Evolutionary conservation across 2,329 filamentous ascomycete species (phyloP), one percentile per base, ranked within the genome.

Genomic region (Scytalidium sp.): DNA sequence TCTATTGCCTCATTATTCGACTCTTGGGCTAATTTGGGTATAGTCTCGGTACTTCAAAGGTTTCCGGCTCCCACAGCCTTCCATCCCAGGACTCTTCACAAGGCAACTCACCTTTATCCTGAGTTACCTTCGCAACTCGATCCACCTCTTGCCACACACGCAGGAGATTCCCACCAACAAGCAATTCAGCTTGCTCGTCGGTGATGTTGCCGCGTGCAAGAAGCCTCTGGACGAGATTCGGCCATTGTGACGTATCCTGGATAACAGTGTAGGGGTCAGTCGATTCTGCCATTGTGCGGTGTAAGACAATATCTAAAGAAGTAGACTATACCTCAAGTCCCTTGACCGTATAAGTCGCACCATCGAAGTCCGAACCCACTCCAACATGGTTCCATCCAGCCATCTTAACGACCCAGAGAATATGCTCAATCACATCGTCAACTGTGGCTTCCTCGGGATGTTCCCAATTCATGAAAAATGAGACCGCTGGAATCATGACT

Each of bases 371-470:
- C 19, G 78, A 81, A 0, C 83, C 84, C 9, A 88, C 65, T 0
- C 84, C 84, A 11, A 87, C 81, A 61, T 85, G 74, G 45, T 83
- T 78, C 57, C 82, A 86, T 1, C 84, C 84, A 45, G 85, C 80
- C 20, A 79, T 65, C 32, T 80, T 69, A 3, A 80, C 84, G 52
- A 87, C 80, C 57, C 87, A 72, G 55, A 74, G 70, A 52, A 87
- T 82, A 57, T 88, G 84, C 50, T 80, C 72, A 0, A 78, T 82
- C 2, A 87, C 82, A 45, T 82, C 78, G 21, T 74, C 68, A 27
- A 87, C 60, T 0, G 80, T 84, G 2, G 77, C 76, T 41, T 80
- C 76, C 17, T 70, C 70, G 3, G 75, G 70, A 19, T 79, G 78
- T 1, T 83, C 60, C 10, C 20, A 13, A 17, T 54, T 40, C 3